Base-by-base conservation (phyloP, 345 rosid genomes). In the Rhodomyrtus tomentosa region DNA sequence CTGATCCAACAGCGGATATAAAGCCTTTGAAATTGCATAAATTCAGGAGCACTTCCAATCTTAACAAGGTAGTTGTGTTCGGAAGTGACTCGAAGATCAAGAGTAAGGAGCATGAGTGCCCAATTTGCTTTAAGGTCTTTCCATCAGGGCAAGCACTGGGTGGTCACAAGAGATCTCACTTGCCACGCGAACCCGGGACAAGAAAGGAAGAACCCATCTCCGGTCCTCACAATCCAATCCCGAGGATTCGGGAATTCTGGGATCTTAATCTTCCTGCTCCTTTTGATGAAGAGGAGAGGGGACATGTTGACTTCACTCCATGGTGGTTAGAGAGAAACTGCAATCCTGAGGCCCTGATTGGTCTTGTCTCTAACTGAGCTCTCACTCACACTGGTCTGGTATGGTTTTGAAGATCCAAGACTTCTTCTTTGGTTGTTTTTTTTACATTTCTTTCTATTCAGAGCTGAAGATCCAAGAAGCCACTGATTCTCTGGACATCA, bases 131-230 rank as follows among this genome's bases (percentile, higher is more conserved):
- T 2, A 89, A 87, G 48, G 93, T 91, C 40, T 95, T 94, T 85
- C 91, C 88, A 11, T 84, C 94, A 82, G 98, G 98, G 58, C 98
- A 95, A 84, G 98, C 98, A 21, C 84, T 95, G 82, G 96, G 98
- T 2, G 98, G 98, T 62, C 97, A 93, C 81, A 94, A 94, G 89
- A 95, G 98, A 83, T 90, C 94, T 86, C 95, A 92, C 87, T 84
- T 92, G 49, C 58, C 87, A 32, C 82, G 51, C 20, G 82, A 50
- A 45, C 82, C 76, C 27, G 87, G 88, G 45, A 85, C 83, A 52
- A 87, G 84, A 86, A 86, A 38, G 21, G 82, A 51, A 45, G 83
- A 82, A 21, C 84, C 42, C 49, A 85, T 56, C 86, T 49, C 36
- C 62, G 55, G 84, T 85, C 87, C 59, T 88, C 88, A 3, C 55